phyloP scores from a whole-genome alignment of 1,284 basidiomycete species.

The Termitomyces sp. region DNA sequence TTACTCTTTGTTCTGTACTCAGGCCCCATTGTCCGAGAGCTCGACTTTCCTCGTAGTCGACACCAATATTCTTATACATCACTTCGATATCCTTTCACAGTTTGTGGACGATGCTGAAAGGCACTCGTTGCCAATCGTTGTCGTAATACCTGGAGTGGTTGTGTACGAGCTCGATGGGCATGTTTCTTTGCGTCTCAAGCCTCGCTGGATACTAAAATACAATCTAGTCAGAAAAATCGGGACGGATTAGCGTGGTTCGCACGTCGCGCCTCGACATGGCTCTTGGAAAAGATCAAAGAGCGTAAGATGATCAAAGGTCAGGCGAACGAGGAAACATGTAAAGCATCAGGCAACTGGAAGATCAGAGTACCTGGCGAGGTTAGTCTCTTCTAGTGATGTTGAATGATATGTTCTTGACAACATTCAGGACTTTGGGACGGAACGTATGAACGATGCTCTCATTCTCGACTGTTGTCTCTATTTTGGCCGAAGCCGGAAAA shows the following conservation, averaged over 20 bases:
- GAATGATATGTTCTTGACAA: not conserved
- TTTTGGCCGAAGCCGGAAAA: slow-evolving; percentile 39
- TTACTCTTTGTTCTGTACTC: slow-evolving; percentile 8
- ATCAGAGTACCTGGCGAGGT: slow-evolving; percentile 42
- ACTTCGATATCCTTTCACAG: slow-evolving; percentile 55
- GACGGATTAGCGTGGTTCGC: slow-evolving; percentile 60
- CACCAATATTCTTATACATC: slow-evolving; percentile 67
- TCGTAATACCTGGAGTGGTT: slow-evolving; percentile 68
- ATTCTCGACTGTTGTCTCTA: slow-evolving; percentile 71
- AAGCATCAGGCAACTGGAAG: slow-evolving; percentile 54
- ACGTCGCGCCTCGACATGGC: slow-evolving; percentile 65
- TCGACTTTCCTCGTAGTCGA: slow-evolving; percentile 56
- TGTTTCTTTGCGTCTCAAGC: slow-evolving; percentile 20
- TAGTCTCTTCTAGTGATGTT: slow-evolving; percentile 14
- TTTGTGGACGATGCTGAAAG: slow-evolving; percentile 60
- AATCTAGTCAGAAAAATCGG: slow-evolving; percentile 60
- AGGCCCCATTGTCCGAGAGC: slow-evolving; percentile 39
- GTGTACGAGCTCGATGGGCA: slow-evolving; percentile 71
- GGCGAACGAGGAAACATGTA: slow-evolving; percentile 60
- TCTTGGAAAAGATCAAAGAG: slow-evolving; percentile 60
- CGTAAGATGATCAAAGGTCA: slow-evolving; percentile 58
- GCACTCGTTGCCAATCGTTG: slow-evolving; percentile 41
- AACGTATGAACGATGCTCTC: slow-evolving; percentile 55
- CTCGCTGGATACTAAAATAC: not conserved
- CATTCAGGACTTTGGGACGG: slow-evolving; percentile 20